Evolutionary conservation across 805 yeast genomes (phyloP), one percentile per base, ranked within the genome.

Genomic region (Blastobotrys attinorum): DNA sequence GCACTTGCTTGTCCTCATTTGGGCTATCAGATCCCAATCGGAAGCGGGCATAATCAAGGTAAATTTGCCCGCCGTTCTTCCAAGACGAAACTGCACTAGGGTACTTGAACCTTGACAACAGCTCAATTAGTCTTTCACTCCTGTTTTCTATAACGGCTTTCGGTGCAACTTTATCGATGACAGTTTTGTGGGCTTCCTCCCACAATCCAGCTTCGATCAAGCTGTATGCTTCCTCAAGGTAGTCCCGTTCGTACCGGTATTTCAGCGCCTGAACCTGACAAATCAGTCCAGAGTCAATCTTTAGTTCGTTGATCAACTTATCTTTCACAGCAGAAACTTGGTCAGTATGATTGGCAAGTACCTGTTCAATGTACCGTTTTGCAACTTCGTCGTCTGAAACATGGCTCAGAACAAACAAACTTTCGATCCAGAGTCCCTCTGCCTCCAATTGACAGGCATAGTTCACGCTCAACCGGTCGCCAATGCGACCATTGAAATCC

Each of bases 161-260:
- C 6, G 97, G 97, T 0, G 90, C 97, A 23, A 87, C 81, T 2
- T 69, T 59, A 1, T 65, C 56, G 6, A 79, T 53, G 3, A 85
- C 62, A 1, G 76, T 63, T 2, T 63, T 57, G 54, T 85, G 92
- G 0, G 96, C 95, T 32, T 75, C 78, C 0, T 62, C 67, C 66
- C 75, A 75, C 40, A 72, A 59, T 8, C 66, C 68, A 0, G 95
- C 95, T 10, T 67, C 70, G 1, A 86, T 62, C 37, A 82, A 71
- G 22, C 80, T 75, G 37, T 71, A 66, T 1, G 80, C 77, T 52
- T 86, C 87, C 13, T 72, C 66, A 63, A 79, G 68, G 51, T 67
- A 72, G 40, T 82, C 73, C 2, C 73, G 77, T 6, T 55, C 46
- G 34, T 68, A 65, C 39, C 72, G 71, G 47, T 76, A 75, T 31